Evolutionary conservation across 768 basidiomycete genomes (phyloP).

Genomic region (Candolleomyces aberdarensis): DNA sequence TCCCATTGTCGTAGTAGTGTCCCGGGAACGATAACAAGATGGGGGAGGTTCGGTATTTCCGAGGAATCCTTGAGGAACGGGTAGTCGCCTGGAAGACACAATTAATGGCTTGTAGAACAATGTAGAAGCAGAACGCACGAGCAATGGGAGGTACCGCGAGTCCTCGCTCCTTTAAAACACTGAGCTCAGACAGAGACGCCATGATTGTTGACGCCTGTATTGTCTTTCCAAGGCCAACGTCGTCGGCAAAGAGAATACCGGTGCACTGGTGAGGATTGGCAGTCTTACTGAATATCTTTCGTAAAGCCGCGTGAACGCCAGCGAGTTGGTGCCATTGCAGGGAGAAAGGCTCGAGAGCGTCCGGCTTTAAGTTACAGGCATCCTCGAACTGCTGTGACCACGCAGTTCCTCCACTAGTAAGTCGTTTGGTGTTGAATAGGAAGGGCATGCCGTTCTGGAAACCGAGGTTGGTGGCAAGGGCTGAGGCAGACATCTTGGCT

Average conservation of each 20-base stretch:
- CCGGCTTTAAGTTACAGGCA: not conserved
- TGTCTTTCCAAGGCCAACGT: slow-evolving; percentile 32
- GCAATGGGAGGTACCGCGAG: slow-evolving; percentile 17
- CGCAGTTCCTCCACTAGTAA: not conserved
- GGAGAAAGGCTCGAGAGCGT: not conserved
- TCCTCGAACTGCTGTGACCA: slow-evolving; percentile 9
- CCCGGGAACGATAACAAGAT: slow-evolving; percentile 22
- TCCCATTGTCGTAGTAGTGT: slow-evolving; percentile 22
- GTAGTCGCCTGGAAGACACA: slow-evolving; percentile 2
- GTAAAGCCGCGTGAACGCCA: slow-evolving; percentile 14
- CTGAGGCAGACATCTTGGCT: not conserved
- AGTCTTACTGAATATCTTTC: slow-evolving; percentile 9
- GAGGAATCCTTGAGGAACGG: slow-evolving; percentile 10
- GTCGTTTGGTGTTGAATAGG: slow-evolving; percentile 11
- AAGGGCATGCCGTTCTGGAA: slow-evolving; percentile 8
- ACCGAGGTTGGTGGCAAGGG: slow-evolving; percentile 7
- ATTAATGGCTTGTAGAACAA: not conserved
- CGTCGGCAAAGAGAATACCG: slow-evolving; percentile 19
- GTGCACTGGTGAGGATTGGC: not conserved
- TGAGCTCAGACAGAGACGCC: slow-evolving; percentile 16
- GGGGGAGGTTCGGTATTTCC: slow-evolving; percentile 12
- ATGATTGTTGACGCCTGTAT: slow-evolving; percentile 16
- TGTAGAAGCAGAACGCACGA: slow-evolving; percentile 10
- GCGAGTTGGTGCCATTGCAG: slow-evolving; percentile 22
- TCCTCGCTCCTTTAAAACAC: not conserved